A percentile compares a stretch with the other conserved stretches of the same genome.
These are phyloP conservation scores for Kazachstania psychrophila DNA, from an alignment of 805 yeast species.

Conservation along the genomic window DNA sequence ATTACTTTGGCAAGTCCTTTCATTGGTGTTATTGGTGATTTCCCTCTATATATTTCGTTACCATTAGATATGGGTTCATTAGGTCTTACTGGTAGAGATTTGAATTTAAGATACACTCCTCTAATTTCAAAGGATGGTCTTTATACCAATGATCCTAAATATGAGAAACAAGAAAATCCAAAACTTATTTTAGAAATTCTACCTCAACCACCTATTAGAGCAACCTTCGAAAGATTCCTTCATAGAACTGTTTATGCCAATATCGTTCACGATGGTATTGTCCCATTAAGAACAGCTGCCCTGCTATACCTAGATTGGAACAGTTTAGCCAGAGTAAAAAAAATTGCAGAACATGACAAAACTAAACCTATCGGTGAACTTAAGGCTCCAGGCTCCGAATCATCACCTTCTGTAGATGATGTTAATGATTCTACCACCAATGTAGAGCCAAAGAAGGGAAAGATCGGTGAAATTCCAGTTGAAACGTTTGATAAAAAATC, in stretches of 20 bases:
- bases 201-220: slow-evolving; percentile 67
- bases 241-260: slow-evolving; percentile 83
- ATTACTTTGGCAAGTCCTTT: slow-evolving; percentile 82
- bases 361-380: background rate
- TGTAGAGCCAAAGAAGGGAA: background rate
- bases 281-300: slow-evolving; percentile 86
- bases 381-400: background rate
- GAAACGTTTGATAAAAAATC: slow-evolving; percentile 22
- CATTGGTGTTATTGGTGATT: slow-evolving; percentile 79
- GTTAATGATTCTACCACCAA: background rate
- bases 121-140: slow-evolving; percentile 22
- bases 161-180: slow-evolving; percentile 8
- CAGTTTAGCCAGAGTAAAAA: slow-evolving; percentile 48
- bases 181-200: slow-evolving; percentile 62
- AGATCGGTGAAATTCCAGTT: slow-evolving; percentile 22
- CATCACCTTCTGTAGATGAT: background rate
- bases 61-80: slow-evolving; percentile 81
- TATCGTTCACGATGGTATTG: slow-evolving; percentile 87
- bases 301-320: slow-evolving; percentile 78
- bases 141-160: slow-evolving; percentile 7
- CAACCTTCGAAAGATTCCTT: slow-evolving; percentile 50
- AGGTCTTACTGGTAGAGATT: slow-evolving; percentile 89
- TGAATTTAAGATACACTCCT: slow-evolving; percentile 51
- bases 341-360: slow-evolving; percentile 20
- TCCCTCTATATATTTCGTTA: slow-evolving; percentile 74